A percentile compares a stretch with the other conserved stretches of the same genome.
phyloP scores from a whole-genome alignment of 2,329 filamentous ascomycete genomes.

The Pseudocercospora vitis region DNA sequence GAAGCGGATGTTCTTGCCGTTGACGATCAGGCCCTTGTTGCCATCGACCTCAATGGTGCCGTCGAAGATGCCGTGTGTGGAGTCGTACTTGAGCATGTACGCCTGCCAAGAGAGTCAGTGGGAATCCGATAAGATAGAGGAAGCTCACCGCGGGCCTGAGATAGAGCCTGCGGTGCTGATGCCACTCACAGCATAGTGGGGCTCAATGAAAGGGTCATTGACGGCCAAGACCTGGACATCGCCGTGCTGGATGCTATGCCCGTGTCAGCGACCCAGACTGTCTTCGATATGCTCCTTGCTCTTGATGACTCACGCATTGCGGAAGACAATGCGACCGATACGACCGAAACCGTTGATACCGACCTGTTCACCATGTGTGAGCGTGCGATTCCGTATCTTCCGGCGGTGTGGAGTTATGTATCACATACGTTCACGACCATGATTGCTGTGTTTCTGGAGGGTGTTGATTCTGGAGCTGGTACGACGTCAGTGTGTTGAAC shows the following conservation, averaged over 20 bases:
- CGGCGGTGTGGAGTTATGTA: conserved; percentile 12
- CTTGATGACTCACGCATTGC: conserved; percentile 71
- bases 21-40: conserved; percentile 75
- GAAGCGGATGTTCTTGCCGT: conserved; percentile 94
- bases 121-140: conserved; percentile 8
- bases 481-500: not conserved
- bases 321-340: conserved; percentile 98
- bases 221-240: conserved; percentile 92
- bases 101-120: conserved; percentile 58
- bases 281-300: conserved; percentile 10
- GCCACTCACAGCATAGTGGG: conserved; percentile 86
- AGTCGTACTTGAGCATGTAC: conserved; percentile 99
- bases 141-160: not conserved
- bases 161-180: no score
- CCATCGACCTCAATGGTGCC: conserved; percentile 75
- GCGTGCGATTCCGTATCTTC: conserved; percentile 18
- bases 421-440: conserved; percentile 51
- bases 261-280: no score
- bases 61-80: conserved; percentile 95
- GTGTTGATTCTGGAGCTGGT: not conserved
- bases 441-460: conserved; percentile 24
- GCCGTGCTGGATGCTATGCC: conserved; percentile 70
- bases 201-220: conserved; percentile 99
- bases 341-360: conserved; percentile 99
- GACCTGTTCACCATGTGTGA: conserved; percentile 56